Conservation (phyloP, 306 rosid genomes). For the Casuarina cunninghamiana region DNA sequence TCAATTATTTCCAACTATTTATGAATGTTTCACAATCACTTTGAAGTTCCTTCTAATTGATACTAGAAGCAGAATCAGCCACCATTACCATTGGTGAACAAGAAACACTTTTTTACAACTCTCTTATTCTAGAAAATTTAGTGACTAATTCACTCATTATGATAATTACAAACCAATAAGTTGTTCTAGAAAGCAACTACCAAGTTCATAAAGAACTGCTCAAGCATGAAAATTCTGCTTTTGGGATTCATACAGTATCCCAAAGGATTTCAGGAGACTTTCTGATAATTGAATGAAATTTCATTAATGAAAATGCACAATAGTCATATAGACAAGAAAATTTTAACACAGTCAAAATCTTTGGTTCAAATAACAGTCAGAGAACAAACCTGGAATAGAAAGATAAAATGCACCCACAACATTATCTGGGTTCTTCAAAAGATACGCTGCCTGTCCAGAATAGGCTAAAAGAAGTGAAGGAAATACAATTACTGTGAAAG, state of each 20-base stretch:
- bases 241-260: background rate
- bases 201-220: background rate
- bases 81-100: background rate
- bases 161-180: background rate
- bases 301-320: no score
- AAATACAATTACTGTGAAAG: conserved; percentile 87
- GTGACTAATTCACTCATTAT: background rate
- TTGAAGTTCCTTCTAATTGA: background rate
- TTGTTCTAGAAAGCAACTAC: background rate
- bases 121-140: background rate
- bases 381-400: conserved; percentile 86
- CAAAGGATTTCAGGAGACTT: conserved; percentile 1
- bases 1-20: background rate
- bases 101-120: background rate
- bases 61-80: background rate
- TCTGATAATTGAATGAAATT: background rate
- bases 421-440: conserved; percentile 54
- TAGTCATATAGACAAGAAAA: no score
- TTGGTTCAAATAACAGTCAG: background rate
- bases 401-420: conserved; percentile 65
- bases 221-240: background rate
- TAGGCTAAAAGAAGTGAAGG: conserved; percentile 97
- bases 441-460: conserved; percentile 97
- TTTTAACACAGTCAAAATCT: no score
- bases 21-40: background rate